Evolutionary conservation across 2,329 filamentous ascomycete genomes (phyloP), one percentile per base, ranked within the genome.

Genomic region (Bertia moriformis): DNA sequence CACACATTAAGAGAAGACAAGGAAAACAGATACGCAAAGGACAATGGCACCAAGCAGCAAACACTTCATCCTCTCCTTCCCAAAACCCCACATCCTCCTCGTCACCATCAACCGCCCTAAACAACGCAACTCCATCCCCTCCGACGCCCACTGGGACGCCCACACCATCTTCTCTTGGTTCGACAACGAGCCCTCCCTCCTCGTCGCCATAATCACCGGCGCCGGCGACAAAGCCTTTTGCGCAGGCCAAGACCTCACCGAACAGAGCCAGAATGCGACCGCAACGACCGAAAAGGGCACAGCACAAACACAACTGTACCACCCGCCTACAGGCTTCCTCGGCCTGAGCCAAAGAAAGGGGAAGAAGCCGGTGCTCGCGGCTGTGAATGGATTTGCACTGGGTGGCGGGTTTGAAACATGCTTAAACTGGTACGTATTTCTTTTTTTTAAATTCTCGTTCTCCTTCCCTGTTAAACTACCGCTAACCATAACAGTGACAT

Each of bases 311-410:
- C 10, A 7, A 13, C 10, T 46, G 27, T 45, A 40, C 14, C 61
- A 62, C 44, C 66, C 67, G 1, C 40, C 57, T 2, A 55, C 56
- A 1, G 73, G 73, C 0, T 73, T 75, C 48, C 65, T 59, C 27
- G 74, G 71, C 0, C 50, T 80, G 13, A 71, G 67, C 30, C 58
- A 67, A 30, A 59, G 75, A 12, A 53, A 54, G 12, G 74, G 75
- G 1, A 75, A 72, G 58, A 76, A 76, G 52, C 71, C 71, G 1
- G 61, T 76, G 36, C 70, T 76, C 49, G 70, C 69, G 5, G 71
- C 71, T 2, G 68, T 74, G 3, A 76, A 75, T 52, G 71, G 71
- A 0, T 62, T 67, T 43, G 68, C 69, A 1, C 55, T 72, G 37
- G 71, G 71, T 0, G 71, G 71, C 3, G 71, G 71, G 0, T 73